Conservation (phyloP, 495 filamentous ascomycete species). For the Penicillium fimorum region DNA sequence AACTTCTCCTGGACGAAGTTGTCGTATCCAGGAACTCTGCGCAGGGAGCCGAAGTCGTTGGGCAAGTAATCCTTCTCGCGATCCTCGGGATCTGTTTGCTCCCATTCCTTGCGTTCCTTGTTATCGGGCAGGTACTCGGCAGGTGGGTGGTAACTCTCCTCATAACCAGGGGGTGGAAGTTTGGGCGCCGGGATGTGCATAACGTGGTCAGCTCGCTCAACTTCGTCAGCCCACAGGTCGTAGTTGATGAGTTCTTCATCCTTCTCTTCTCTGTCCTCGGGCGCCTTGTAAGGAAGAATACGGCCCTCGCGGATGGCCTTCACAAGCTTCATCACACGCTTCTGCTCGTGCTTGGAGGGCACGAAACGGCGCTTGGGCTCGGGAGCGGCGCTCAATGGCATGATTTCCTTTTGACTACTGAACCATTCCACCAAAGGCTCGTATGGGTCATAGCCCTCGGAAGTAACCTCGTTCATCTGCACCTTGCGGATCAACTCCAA, state of each 20-base stretch:
- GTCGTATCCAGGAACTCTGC: constrained; percentile 91
- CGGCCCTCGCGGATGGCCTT: constrained; percentile 91
- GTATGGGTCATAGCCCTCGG: constrained; percentile 89
- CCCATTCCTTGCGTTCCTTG: constrained; percentile 85
- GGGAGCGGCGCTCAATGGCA: constrained; percentile 91
- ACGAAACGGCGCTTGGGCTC: constrained; percentile 95
- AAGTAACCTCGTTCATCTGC: constrained; percentile 84
- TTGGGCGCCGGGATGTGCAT: constrained; percentile 99
- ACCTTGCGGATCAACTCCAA: constrained; percentile 84
- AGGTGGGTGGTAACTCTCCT: constrained; percentile 95
- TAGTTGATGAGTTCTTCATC: constrained; percentile 71
- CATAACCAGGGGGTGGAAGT: constrained; percentile 88
- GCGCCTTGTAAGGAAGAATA: constrained; percentile 87
- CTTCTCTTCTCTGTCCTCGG: constrained; percentile 68
- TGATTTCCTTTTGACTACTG: constrained; percentile 80
- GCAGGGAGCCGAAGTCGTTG: constrained; percentile 72
- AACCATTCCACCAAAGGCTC: constrained; percentile 93
- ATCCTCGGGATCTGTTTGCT: constrained; percentile 84
- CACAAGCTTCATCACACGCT: constrained; percentile 96
- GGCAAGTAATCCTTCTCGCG: constrained; percentile 86
- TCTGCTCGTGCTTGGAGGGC: constrained; percentile 96
- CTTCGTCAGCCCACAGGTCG: constrained; percentile 94
- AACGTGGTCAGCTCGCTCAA: constrained; percentile 72
- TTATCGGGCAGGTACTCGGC: constrained; percentile 87
- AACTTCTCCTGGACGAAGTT: constrained; percentile 92